phyloP scores from a whole-genome alignment of 306 rosid genomes.

The Macrotyloma uniflorum region DNA sequence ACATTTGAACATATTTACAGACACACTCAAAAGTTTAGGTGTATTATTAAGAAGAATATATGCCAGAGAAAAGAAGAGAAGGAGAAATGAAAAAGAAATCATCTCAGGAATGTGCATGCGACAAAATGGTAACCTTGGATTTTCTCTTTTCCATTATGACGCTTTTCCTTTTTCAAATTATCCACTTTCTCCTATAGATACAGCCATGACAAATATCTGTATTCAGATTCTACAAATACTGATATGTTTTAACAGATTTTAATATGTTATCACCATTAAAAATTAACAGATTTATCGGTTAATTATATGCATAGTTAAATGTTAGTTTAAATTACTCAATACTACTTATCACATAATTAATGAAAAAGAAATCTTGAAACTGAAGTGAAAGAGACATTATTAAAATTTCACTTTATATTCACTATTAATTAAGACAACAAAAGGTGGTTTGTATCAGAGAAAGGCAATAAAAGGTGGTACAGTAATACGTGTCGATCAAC shows the following conservation, averaged over 20 bases:
- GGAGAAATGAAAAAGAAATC: background rate
- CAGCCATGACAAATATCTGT: constrained; percentile 11
- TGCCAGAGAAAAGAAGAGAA: background rate
- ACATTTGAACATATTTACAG: background rate
- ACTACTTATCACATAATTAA: background rate
- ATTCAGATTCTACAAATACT: background rate
- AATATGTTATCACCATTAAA: background rate
- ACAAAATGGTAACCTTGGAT: constrained; percentile 37
- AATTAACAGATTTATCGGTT: too few species aligned
- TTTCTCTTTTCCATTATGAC: constrained; percentile 28
- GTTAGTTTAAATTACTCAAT: background rate
- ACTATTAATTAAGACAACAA: background rate
- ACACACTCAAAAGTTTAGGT: background rate
- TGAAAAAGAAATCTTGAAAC: background rate
- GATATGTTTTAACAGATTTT: background rate
- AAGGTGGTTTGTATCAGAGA: background rate
- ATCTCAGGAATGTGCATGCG: background rate
- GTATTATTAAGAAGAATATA: background rate
- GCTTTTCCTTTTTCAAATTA: constrained; percentile 24
- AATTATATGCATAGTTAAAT: background rate
- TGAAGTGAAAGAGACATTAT: background rate
- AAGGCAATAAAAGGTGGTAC: background rate
- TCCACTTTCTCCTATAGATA: constrained; percentile 29
- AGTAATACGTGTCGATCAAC: constrained; percentile 45
- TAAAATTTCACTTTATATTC: background rate